Evolutionary conservation across 495 filamentous ascomycete genomes (phyloP), one percentile per base, ranked within the genome.

Genomic region (Jackrogersella minutella): DNA sequence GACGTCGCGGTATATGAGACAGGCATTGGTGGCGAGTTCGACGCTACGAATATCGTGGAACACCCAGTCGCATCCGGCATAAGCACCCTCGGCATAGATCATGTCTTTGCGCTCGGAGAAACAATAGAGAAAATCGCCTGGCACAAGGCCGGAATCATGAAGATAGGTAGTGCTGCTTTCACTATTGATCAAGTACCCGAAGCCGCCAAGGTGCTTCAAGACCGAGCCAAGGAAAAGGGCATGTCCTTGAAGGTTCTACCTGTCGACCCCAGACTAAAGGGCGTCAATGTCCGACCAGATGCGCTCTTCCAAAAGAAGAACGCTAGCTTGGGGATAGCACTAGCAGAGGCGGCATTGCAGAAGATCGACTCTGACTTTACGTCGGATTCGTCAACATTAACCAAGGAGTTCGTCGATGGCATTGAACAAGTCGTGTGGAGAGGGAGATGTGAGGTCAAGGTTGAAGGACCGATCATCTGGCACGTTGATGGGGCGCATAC

Each of bases 81-180:
- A 41, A 91, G 88, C 10, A 93, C 88, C 46, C 80, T 99, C 21
- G 95, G 93, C 6, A 96, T 99, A 64, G 96, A 99, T 68, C 95
- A 99, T 69, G 86, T 88, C 11, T 82, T 80, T 13, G 80, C 93
- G 73, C 84, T 99, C 30, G 95, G 95, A 11, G 75, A 85, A 31
- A 96, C 95, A 0, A 87, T 97, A 39, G 91, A 93, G 47, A 84
- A 93, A 65, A 99, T 99, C 62, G 94, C 96, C 3, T 98, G 96
- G 95, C 94, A 99, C 72, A 98, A 99, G 75, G 91, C 86, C 10
- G 95, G 95, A 10, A 94, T 98, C 51, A 89, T 97, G 80, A 99
- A 98, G 74, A 21, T 73, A 1, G 87, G 85, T 0, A 80, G 81
- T 9, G 84, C 86, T 7, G 90, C 86, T 2, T 95, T 96, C 56